Conservation (phyloP, 2,329 filamentous ascomycete species). For the Hypocreales sp. region DNA sequence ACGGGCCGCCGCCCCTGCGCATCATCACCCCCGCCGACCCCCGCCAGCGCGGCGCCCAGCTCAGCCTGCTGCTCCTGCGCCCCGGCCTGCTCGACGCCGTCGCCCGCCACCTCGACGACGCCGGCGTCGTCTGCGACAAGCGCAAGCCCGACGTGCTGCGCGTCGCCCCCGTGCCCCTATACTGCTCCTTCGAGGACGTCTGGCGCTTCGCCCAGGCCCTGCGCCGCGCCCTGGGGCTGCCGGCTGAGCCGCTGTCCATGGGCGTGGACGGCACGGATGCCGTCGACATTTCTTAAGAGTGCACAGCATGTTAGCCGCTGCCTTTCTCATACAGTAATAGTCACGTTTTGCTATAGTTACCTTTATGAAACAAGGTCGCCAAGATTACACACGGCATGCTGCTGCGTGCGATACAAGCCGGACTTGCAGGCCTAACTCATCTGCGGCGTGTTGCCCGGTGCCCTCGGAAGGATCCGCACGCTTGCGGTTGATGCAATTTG, state of each 20-base stretch:
- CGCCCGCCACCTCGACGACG: constrained; percentile 44
- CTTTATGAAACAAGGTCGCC: no score
- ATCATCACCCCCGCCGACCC: constrained; percentile 59
- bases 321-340: no score
- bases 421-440: no score
- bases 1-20: constrained; percentile 27
- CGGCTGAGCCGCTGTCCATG: not conserved
- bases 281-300: no score
- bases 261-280: no score
- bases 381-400: no score
- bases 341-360: no score
- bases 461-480: no score
- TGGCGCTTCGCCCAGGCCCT: constrained; percentile 30
- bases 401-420: no score
- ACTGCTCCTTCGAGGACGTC: constrained; percentile 67
- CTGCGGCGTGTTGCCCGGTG: no score
- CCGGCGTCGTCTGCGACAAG: constrained; percentile 67
- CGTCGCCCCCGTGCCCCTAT: constrained; percentile 70
- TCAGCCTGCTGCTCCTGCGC: constrained; percentile 55
- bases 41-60: constrained; percentile 56
- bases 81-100: constrained; percentile 58
- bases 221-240: constrained; percentile 13
- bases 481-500: no score
- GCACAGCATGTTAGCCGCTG: no score
- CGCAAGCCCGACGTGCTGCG: constrained; percentile 73